Base-by-base conservation (phyloP, 768 basidiomycete species). In the Lactifluus hygrophoroides region DNA sequence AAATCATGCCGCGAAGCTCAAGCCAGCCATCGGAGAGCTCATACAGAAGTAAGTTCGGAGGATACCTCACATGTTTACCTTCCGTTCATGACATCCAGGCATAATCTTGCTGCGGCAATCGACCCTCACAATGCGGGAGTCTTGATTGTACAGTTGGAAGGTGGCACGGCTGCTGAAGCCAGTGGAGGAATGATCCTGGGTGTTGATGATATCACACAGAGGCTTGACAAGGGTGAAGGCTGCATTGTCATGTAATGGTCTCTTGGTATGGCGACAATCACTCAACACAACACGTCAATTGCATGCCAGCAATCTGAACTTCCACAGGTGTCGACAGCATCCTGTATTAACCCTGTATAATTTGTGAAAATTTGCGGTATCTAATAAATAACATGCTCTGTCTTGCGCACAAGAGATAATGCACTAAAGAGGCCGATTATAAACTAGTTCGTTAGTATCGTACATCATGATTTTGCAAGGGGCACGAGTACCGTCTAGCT, bases 111-210 rank as follows among this genome's bases (percentile, higher is more conserved):
- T 9, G 86, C 89, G 0, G 75, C 84, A 55, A 70, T 91, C 7
- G 94, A 97, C 72, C 85, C 88, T 0, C 68, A 80, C 28, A 97
- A 98, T 64, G 69, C 79, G 0, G 94, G 95, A 4, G 90, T 98
- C 1, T 76, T 98, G 13, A 75, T 95, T 52, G 91, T 94, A 2
- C 80, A 82, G 52, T 75, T 93, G 21, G 74, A 80, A 53, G 80
- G 78, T 1, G 67, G 65, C 58, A 73, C 60, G 25, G 65, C 48
- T 57, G 74, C 25, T n/a, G 53, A 56, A 14, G 45, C 52, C 10
- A 42, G 68, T 25, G 58, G 67, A 54, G 73, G 73, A 35, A 65
- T 69, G 55, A 79, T 74, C 52, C 74, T 84, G 62, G 79, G 70
- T 52, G 72, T 77, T 28, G 84, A 80, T 56, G 87, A 83, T 64